A percentile compares a stretch with the other conserved stretches of the same genome.
phyloP scores from a whole-genome alignment of 1,284 basidiomycete species.

The Omphalotus olearius region DNA sequence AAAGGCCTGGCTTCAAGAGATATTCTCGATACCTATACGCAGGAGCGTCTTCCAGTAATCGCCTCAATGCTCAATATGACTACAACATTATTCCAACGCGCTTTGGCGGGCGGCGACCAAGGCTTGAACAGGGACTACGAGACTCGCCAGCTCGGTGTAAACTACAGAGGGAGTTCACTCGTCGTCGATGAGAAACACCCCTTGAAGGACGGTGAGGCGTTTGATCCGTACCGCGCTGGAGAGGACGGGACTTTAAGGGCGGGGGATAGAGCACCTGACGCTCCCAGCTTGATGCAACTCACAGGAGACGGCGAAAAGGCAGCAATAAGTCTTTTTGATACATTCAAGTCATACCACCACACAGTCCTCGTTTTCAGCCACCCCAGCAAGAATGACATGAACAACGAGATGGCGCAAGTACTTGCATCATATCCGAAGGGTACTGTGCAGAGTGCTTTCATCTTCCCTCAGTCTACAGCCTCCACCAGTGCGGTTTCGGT shows the following conservation, averaged over 20 bases:
- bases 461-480: background rate
- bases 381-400: background rate
- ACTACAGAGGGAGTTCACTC: conserved; percentile 29
- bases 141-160: conserved; percentile 25
- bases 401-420: background rate
- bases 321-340: conserved; percentile 9
- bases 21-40: conserved; percentile 30
- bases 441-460: background rate
- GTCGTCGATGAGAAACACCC: conserved; percentile 5
- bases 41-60: conserved; percentile 36
- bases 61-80: conserved; percentile 28
- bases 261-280: conserved; percentile 30
- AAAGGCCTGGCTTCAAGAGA: conserved; percentile 25
- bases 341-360: conserved; percentile 11
- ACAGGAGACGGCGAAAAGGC: conserved; percentile 6
- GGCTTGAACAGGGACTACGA: conserved; percentile 7
- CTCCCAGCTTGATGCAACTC: conserved; percentile 19
- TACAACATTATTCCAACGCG: conserved; percentile 17
- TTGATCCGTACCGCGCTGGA: conserved; percentile 19
- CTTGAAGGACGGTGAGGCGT: conserved; percentile 4
- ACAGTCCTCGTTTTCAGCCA: conserved; percentile 12
- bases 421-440: conserved; percentile 1
- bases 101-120: conserved; percentile 1
- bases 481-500: background rate
- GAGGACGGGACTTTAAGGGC: conserved; percentile 20